Percentiles rank a stretch among this genome's conserved stretches.
phyloP scores from a whole-genome alignment of 2,329 filamentous ascomycete genomes.

The Dendrostoma leiphaemia region DNA sequence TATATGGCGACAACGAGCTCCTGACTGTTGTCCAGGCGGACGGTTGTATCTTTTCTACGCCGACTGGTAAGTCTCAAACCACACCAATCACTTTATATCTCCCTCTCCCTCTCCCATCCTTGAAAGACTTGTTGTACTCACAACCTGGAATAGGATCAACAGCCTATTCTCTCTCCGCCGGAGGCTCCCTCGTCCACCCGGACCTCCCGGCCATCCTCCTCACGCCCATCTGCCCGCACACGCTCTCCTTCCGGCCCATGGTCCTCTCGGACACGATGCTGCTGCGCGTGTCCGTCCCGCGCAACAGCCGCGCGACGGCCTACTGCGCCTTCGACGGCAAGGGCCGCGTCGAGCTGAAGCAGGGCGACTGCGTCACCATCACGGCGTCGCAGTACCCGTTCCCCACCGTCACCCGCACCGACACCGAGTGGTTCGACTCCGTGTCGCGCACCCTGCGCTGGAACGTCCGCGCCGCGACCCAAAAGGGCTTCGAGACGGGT shows the following conservation, averaged over 20 bases:
- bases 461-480: slow-evolving; percentile 89
- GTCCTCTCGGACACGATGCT: slow-evolving; percentile 93
- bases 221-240: slow-evolving; percentile 97
- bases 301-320: slow-evolving; percentile 82
- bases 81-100: too few species aligned
- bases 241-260: slow-evolving; percentile 95
- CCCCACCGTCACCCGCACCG: slow-evolving; percentile 87
- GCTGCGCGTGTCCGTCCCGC: slow-evolving; percentile 82
- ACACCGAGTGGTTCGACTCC: slow-evolving; percentile 95
- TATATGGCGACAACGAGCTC: slow-evolving; percentile 93
- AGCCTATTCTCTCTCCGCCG: slow-evolving; percentile 93
- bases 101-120: neutral
- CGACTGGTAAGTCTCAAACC: slow-evolving; percentile 72
- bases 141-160: slow-evolving; percentile 62
- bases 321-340: slow-evolving; percentile 99
- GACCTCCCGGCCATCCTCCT: slow-evolving; percentile 96
- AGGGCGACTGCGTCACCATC: slow-evolving; percentile 94
- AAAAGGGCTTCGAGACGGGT: slow-evolving; percentile 78
- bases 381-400: slow-evolving; percentile 96
- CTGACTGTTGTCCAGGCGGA: slow-evolving; percentile 95
- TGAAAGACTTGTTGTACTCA: too few species aligned
- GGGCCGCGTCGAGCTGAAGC: slow-evolving; percentile 85
- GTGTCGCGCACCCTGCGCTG: slow-evolving; percentile 88
- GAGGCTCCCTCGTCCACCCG: slow-evolving; percentile 91
- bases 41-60: slow-evolving; percentile 96